Evolutionary conservation across 2,329 filamentous ascomycete species (phyloP), one percentile per base, ranked within the genome.

Genomic region (Lachnellula cervina): DNA sequence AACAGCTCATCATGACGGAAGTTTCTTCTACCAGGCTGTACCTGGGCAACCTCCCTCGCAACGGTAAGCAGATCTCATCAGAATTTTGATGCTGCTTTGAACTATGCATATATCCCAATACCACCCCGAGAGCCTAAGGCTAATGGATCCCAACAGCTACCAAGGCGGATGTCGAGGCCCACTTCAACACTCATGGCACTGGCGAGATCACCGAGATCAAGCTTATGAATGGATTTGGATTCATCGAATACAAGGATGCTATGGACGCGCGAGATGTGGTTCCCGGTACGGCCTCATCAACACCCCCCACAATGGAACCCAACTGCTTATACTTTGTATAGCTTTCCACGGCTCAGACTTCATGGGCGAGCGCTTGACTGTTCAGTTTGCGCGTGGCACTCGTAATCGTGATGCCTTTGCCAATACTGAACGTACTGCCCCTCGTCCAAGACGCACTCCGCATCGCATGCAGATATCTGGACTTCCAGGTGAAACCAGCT

Each of bases 161-260:
- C 76, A 97, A 97, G 80, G 86, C 89, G 75, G 93, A 99, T 73
- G 88, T 99, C 73, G 92, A 97, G 77, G 84, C 86, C 69, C 93
- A 97, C 76, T 99, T 99, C 77, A 87, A 87, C 73, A 90, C 86
- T 70, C 91, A 97, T 85, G 94, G 93, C 72, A 93, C 91, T 67
- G 94, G 94, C 74, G 91, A 96, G 74, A 97, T 99, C 72, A 94
- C 89, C 66, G 94, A 99, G 79, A 93, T 99, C 78, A 99, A 99
- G 80, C 85, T 99, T 62, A 99, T 99, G 94, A 97, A 96, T 73
- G 94, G 94, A 70, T 99, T 99, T 72, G 94, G 94, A 73, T 99
- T 99, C 80, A 96, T 99, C 72, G 94, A 99, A 76, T 99, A 97
- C 76, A 95, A 97, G 76, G 94, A 97, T 77, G 86, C 91, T 57